Conservation (phyloP, 257 asterid genomes). For the Scutellaria barbata region DNA sequence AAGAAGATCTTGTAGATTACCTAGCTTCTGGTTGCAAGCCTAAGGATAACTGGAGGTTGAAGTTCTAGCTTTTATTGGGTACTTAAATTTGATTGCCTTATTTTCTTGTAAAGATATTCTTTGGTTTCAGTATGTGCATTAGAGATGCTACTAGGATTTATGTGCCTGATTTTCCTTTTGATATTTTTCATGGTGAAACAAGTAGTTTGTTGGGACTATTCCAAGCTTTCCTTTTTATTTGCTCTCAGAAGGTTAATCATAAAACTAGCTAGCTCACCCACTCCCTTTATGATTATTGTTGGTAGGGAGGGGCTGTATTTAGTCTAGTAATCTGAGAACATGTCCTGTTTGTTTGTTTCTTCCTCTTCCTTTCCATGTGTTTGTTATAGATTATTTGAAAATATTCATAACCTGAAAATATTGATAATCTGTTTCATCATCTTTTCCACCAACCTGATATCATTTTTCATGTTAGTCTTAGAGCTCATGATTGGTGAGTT, state of each 20-base stretch:
- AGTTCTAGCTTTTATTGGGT: constrained; percentile 58
- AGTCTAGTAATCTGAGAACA: constrained; percentile 10
- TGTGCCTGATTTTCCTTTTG: background rate
- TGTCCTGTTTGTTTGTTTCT: background rate
- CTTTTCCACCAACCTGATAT: constrained; percentile 4
- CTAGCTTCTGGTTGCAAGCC: constrained; percentile 98
- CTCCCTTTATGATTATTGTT: background rate
- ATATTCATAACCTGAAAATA: background rate
- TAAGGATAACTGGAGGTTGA: constrained; percentile 94
- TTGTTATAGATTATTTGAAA: background rate
- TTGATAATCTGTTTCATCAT: background rate
- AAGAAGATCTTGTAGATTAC: constrained; percentile 80
- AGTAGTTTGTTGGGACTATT: constrained; percentile 20
- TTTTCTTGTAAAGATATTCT: constrained; percentile 27
- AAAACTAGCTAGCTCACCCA: background rate
- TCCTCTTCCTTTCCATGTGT: background rate
- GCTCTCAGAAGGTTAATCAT: background rate
- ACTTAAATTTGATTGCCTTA: constrained; percentile 38
- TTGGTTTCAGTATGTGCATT: constrained; percentile 13
- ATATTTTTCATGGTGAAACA: constrained; percentile 2
- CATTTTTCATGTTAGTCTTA: constrained; percentile 7
- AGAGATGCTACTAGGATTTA: constrained; percentile 13
- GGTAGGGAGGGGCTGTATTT: background rate
- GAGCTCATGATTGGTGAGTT: background rate
- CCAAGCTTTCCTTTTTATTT: constrained; percentile 3